phyloP scores from a whole-genome alignment of 305 asterid species.

The Fraxinus latifolia region DNA sequence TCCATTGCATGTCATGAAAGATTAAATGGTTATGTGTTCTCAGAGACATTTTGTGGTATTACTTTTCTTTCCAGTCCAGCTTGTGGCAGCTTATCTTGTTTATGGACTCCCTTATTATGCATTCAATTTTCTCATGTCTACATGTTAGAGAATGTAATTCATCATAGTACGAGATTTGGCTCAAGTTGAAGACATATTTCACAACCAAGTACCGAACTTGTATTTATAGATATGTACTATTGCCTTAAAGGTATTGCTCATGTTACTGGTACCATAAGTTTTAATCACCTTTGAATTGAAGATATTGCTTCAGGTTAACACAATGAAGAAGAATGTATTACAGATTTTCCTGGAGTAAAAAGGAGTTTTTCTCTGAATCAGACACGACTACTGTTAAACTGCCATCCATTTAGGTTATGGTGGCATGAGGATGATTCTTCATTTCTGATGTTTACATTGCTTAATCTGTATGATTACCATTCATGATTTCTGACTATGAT shows the following conservation, averaged over 20 bases:
- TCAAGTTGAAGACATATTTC: neutral
- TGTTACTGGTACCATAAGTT: constrained; percentile 4
- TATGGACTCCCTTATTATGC: constrained; percentile 1
- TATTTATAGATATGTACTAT: constrained; percentile 5
- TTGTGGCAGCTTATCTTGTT: constrained; percentile 17
- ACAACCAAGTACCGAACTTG: neutral
- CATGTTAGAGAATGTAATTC: constrained; percentile 7
- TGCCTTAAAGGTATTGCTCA: constrained; percentile 5
- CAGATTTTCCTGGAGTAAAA: constrained; percentile 1
- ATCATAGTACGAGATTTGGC: constrained; percentile 1
- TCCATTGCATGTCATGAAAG: neutral
- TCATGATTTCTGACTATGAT: neutral
- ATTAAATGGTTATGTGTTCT: neutral
- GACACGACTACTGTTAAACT: neutral
- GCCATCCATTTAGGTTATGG: constrained; percentile 3
- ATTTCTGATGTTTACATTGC: constrained; percentile 10
- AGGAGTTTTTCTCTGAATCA: neutral
- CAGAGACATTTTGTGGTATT: constrained; percentile 1
- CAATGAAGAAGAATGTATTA: neutral
- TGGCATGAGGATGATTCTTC: constrained; percentile 7
- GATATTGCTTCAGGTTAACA: constrained; percentile 6
- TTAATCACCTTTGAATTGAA: constrained; percentile 15
- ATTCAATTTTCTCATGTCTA: neutral
- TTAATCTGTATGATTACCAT: constrained; percentile 9
- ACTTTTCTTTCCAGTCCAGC: neutral